phyloP scores from a whole-genome alignment of 192 early-diverging fungal species.

The Podila verticillata region DNA sequence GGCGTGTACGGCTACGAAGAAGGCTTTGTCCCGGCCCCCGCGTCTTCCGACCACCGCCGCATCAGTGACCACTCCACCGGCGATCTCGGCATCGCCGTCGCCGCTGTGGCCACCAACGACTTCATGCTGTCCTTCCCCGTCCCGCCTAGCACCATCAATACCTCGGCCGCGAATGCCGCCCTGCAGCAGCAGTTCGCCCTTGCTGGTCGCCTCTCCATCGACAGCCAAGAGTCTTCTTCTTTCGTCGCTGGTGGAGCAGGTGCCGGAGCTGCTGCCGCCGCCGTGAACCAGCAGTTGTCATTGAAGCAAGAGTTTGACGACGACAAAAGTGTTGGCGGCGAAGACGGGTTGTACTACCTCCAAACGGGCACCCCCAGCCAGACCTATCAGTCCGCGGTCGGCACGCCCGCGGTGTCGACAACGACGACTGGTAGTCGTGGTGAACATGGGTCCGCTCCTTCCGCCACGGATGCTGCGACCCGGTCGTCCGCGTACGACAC shows the following conservation, averaged over 20 bases:
- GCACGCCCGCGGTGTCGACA: background rate
- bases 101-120: too few relatives aligned
- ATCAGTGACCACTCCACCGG: background rate
- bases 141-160: constrained; percentile 16
- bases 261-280: constrained; percentile 9
- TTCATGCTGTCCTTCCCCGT: constrained; percentile 24
- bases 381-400: constrained; percentile 6
- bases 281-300: constrained; percentile 35
- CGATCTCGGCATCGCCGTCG: too few relatives aligned
- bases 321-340: background rate
- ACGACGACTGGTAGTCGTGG: background rate
- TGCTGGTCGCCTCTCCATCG: constrained; percentile 17
- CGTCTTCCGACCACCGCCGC: background rate
- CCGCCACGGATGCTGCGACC: background rate
- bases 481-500: constrained; percentile 30
- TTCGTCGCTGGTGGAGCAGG: background rate
- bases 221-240: constrained; percentile 11
- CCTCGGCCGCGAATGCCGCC: background rate
- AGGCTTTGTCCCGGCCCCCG: too few relatives aligned
- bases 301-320: constrained; percentile 30
- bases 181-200: constrained; percentile 34
- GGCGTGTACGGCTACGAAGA: constrained; percentile 1
- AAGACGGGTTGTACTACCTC: constrained; percentile 9
- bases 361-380: constrained; percentile 8
- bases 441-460: too few relatives aligned